These are phyloP conservation scores for Hyaloscypha hepaticicola DNA, from an alignment of 495 filamentous ascomycete genomes.

Conservation along the genomic window DNA sequence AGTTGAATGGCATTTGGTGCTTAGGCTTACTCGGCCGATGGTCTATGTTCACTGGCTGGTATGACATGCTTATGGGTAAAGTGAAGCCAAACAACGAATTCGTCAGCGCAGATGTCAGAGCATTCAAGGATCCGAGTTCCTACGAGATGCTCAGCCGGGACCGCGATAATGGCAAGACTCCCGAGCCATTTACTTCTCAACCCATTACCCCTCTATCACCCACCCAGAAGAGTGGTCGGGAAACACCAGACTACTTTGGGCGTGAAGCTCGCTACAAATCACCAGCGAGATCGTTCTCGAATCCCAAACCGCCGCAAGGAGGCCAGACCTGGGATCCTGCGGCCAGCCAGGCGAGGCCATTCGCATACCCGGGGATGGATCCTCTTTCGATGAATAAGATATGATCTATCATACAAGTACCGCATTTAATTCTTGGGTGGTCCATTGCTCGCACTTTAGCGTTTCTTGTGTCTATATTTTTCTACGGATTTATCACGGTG, in stretches of 20 bases:
- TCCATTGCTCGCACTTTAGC: constrained; percentile 23
- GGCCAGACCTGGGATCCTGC: constrained; percentile 38
- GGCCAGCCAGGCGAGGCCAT: constrained; percentile 34
- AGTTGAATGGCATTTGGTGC: constrained; percentile 84
- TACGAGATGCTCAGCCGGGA: constrained; percentile 79
- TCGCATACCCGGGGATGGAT: constrained; percentile 22
- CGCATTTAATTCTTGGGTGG: neutral
- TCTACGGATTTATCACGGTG: constrained; percentile 1
- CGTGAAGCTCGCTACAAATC: constrained; percentile 54
- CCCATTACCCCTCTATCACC: constrained; percentile 42
- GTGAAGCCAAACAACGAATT: constrained; percentile 64
- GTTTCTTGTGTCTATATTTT: constrained; percentile 25
- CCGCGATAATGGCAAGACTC: constrained; percentile 45
- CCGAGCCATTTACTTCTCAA: constrained; percentile 41
- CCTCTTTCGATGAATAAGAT: constrained; percentile 34
- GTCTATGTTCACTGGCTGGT: constrained; percentile 83
- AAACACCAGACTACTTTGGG: constrained; percentile 45
- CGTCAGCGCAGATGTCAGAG: constrained; percentile 78
- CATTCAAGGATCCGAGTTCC: constrained; percentile 57
- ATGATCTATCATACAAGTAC: constrained; percentile 10
- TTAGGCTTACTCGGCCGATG: constrained; percentile 76
- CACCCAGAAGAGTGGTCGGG: constrained; percentile 34
- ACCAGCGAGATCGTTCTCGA: constrained; percentile 60
- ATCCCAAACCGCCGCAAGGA: constrained; percentile 48
- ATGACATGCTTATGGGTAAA: constrained; percentile 55